Base-by-base conservation (phyloP, 1,284 basidiomycete genomes). In the Cutaneotrichosporon arboriforme region DNA sequence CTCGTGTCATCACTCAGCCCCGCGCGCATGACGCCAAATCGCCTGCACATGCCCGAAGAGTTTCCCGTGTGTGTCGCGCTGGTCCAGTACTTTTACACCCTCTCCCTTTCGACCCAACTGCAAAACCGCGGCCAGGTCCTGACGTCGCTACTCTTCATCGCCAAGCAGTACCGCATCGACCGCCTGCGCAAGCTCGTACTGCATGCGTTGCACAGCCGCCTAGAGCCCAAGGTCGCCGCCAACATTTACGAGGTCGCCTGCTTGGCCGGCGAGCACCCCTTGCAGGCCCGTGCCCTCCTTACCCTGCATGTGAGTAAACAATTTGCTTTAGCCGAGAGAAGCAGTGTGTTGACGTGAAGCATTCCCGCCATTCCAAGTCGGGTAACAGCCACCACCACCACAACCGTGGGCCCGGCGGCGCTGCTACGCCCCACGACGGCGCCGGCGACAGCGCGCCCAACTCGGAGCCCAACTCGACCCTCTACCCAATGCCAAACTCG, bases 161-260 rank as follows among this genome's bases (percentile, higher is more conserved):
- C 88, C 3, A 87, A 84, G 57, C 88, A 85, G 51, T 97, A 97
- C 74, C 78, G 83, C 37, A 80, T 97, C 49, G 73, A 80, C 2
- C 84, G 92, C 65, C 77, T 97, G 18, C 82, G 85, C 58, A 78
- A 77, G 10, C 79, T 94, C 31, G 88, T 91, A 13, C 86, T 87
- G 59, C 92, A 97, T 71, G 89, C 90, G 1, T 88, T 97, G 82
- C 93, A 97, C 67, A 82, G 85, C 33, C 83, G 87, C 15, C 75
- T 97, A 21, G 87, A 86, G 38, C 87, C 88, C 59, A 81, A 84
- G 8, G 88, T 86, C 8, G 88, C 88, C 13, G 87, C 93, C 9
- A 88, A 87, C 38, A 86, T 96, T 22, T 93, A 94, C 70, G 91
- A 94, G 69, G 89, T 94, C 7, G 90, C 92, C 5, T 91, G 90